Base-by-base conservation (phyloP, 805 yeast species). In the Candida argentea region DNA sequence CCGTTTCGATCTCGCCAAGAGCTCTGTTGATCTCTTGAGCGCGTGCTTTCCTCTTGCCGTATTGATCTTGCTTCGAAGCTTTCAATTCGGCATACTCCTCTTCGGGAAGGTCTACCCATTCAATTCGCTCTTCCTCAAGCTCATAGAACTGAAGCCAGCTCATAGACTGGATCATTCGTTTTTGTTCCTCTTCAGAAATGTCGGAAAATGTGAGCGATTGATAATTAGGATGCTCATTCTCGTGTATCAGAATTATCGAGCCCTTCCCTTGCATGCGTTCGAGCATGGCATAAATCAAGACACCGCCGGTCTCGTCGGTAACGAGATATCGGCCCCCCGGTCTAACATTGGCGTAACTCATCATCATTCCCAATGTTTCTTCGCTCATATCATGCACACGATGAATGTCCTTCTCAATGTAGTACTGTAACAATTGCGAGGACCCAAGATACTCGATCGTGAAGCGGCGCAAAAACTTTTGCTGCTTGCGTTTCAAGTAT, bases 231-330 rank as follows among this genome's bases (percentile, higher is more conserved):
- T 89, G 96, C 51, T 91, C 98, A 52, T 85, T 85, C 48, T 91
- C 98, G 54, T 91, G 96, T 2, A 77, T 62, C 13, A 84, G 66
- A 3, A 84, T 65, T 24, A 91, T 73, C 3, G 63, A 48, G 7
- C 78, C 78, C 29, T 72, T 58, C 9, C 95, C 94, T 35, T 74
- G 75, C 89, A 93, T 83, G 47, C 96, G 66, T 50, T 91, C 99
- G 54, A 91, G 48, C 67, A 91, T 63, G 4, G 94, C 84, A 35
- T 82, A 82, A 5, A 82, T 70, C 1, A 91, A 48, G n/a, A 89
- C 65, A 5, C 97, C 95, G 18, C 94, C 87, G n/a, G 95, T 80
- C 46, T 91, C 98, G 46, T 91, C 99, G 30, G 85, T 65, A 3
- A 89, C 77, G 14, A 91, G 58, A 45, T 91, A 91, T 33, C 70